Evolutionary conservation across 805 yeast species (phyloP), one percentile per base, ranked within the genome.

Genomic region (Cyberlindnera mississippiensis): DNA sequence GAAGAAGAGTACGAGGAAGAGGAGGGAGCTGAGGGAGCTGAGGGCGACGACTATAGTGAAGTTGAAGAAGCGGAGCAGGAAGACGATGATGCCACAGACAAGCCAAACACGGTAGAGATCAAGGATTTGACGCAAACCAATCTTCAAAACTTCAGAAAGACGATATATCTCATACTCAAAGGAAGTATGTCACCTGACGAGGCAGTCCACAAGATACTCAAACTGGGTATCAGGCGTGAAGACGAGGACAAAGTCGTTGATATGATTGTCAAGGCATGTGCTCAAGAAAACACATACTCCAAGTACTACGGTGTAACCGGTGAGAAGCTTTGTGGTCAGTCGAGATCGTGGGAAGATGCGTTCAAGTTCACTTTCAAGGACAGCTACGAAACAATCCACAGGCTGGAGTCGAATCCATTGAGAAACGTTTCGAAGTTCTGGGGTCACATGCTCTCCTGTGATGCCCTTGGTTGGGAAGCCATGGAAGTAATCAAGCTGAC

Each of bases 181-280:
- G 87, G 96, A 17, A 80, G 96, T 45, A 76, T 91, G 82, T 82
- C 95, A 0, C 80, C 90, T 5, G 96, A 87, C 51, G 99, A 93
- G 67, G 91, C 96, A 1, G 89, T 87, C 1, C 98, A 90, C 60
- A 90, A 90, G 60, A 63, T 93, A 6, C 52, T 85, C 31, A 76
- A 74, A 54, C 54, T 85, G 11, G 54, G 69, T 8, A 65, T 71
- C 12, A 62, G 66, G 1, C 57, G 51, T 12, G 59, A 67, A 8
- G 69, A 75, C 34, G 76, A 80, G 50, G 61, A 62, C 4, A 73
- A 75, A 50, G 68, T 87, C 12, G 79, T 76, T 7, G 89, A 84
- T 50, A 84, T 85, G 76, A 63, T 91, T 5, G 67, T 87, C 12
- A 84, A 83, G 59, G 79, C 91, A 45, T 84, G 96, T 60, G 75